Evolutionary conservation across 352 stramenopile genomes (phyloP).

Genomic region (Phytophthora multivora): DNA sequence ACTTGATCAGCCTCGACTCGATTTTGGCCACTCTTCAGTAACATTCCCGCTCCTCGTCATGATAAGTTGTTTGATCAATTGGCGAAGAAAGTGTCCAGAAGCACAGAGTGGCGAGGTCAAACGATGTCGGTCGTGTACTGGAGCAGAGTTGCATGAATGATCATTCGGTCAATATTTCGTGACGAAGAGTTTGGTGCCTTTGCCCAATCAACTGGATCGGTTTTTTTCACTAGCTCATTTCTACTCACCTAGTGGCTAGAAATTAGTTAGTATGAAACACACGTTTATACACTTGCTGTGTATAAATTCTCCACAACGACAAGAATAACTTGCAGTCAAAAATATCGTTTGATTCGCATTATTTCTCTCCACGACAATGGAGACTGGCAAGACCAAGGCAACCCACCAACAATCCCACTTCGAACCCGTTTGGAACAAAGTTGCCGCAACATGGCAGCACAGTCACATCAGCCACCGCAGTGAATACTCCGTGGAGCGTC

Average conservation of each 20-base stretch:
- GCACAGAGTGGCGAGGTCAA: no score
- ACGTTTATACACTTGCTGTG: no score
- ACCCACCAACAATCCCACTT: not conserved
- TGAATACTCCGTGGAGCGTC: slow-evolving; percentile 13
- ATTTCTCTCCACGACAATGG: not conserved
- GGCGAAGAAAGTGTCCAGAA: no score
- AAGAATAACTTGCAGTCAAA: not conserved
- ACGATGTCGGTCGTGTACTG: not conserved
- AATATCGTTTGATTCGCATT: not conserved
- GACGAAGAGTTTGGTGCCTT: not conserved
- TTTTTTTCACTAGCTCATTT: no score
- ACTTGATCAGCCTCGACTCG: not conserved
- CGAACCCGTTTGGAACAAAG: not conserved
- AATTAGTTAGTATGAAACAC: no score
- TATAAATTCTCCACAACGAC: no score
- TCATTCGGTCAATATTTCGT: not conserved
- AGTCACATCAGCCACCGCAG: slow-evolving; percentile 7
- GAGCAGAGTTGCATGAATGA: not conserved
- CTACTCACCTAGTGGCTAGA: no score
- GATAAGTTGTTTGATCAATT: not conserved
- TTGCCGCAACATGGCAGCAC: not conserved
- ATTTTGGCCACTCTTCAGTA: not conserved
- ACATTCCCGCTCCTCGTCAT: not conserved
- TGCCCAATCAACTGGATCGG: not conserved
- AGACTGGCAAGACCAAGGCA: not conserved